These are phyloP conservation scores for Vitis amurensis DNA, from an alignment of 164 flowering plant genomes.

Conservation along the genomic window DNA sequence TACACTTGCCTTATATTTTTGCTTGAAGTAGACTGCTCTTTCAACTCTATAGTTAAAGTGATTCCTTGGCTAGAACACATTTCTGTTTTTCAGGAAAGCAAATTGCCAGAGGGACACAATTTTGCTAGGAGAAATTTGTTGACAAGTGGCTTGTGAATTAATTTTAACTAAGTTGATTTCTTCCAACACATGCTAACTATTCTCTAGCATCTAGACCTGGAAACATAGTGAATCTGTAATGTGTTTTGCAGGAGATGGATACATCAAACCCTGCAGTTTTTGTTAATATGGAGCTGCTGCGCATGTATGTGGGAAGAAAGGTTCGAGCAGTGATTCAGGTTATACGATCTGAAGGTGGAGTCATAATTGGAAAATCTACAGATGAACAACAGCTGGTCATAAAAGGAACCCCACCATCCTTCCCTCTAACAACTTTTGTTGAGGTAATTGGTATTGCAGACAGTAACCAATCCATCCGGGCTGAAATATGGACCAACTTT, in stretches of 20 bases:
- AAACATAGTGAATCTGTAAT: not conserved
- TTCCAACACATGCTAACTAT: no score
- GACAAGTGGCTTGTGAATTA: no score
- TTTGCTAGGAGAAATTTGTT: no score
- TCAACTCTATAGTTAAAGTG: no score
- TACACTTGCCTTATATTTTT: no score
- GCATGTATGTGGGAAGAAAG: slow-evolving; percentile 57
- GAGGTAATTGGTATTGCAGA: slow-evolving; percentile 97
- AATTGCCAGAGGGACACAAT: no score
- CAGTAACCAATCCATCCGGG: slow-evolving; percentile 66
- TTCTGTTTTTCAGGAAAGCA: no score
- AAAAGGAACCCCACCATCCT: slow-evolving; percentile 51
- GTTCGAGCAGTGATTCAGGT: slow-evolving; percentile 82
- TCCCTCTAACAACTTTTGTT: slow-evolving; percentile 55
- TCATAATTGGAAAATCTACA: slow-evolving; percentile 61
- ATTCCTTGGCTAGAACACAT: no score
- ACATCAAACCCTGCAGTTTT: slow-evolving; percentile 80
- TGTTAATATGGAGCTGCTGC: slow-evolving; percentile 74
- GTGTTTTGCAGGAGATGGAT: slow-evolving; percentile 60
- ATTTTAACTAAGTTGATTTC: no score
- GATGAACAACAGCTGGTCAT: slow-evolving; percentile 68
- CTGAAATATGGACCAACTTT: slow-evolving; percentile 83
- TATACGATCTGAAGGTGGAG: slow-evolving; percentile 54
- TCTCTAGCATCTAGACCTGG: no score
- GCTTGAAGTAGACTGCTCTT: no score